Conservation (phyloP, 768 basidiomycete species). For the Hirschioporus abietinus region DNA sequence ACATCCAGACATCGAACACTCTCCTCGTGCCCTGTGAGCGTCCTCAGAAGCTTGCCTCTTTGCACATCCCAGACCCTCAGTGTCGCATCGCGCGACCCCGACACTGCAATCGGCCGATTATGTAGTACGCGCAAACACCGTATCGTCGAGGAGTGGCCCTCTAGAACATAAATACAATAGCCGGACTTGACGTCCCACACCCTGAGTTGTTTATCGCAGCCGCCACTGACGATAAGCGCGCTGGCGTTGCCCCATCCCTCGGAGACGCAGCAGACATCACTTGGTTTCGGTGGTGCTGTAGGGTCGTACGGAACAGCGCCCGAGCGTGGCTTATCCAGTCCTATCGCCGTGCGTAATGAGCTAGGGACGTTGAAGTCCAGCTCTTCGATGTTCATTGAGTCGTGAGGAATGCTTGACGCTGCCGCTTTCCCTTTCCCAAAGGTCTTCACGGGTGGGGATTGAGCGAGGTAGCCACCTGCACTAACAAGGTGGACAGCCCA, state of each 20-base stretch:
- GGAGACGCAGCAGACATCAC: constrained; percentile 57
- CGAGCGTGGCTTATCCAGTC: constrained; percentile 29
- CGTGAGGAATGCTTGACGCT: not conserved
- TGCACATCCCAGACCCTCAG: constrained; percentile 93
- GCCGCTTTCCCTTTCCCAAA: constrained; percentile 7
- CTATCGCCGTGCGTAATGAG: constrained; percentile 45
- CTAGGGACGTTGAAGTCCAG: constrained; percentile 25
- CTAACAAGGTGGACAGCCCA: constrained; percentile 85
- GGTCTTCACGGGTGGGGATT: constrained; percentile 9
- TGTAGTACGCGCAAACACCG: constrained; percentile 87
- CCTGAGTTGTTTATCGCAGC: constrained; percentile 86
- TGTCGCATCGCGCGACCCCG: constrained; percentile 83
- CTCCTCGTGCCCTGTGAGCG: constrained; percentile 69
- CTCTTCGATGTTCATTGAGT: not conserved
- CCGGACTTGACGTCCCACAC: constrained; percentile 91
- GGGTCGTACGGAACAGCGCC: constrained; percentile 17
- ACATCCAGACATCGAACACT: constrained; percentile 90
- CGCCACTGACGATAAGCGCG: constrained; percentile 82
- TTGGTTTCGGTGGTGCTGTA: constrained; percentile 33
- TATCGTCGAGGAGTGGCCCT: constrained; percentile 86
- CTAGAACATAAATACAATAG: constrained; percentile 74
- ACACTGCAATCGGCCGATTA: constrained; percentile 82
- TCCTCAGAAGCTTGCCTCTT: constrained; percentile 57
- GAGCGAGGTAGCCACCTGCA: constrained; percentile 41
- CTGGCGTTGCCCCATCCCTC: constrained; percentile 88